These are phyloP conservation scores for Dalbergia cochinchinensis DNA, from an alignment of 306 rosid genomes.

Conservation along the genomic window DNA sequence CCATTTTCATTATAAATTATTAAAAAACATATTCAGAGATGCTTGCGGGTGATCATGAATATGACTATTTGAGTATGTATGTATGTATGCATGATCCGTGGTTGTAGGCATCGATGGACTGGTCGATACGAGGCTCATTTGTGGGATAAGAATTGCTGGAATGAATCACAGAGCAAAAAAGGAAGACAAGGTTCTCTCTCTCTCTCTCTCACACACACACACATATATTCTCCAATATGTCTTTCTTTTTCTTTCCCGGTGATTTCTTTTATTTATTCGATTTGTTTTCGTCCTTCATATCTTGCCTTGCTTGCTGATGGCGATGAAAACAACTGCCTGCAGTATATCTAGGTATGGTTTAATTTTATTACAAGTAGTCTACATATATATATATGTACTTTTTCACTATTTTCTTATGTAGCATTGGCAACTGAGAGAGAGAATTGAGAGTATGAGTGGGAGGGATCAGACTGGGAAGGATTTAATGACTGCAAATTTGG, in stretches of 20 bases:
- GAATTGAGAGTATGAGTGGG: neutral
- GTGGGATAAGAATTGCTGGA: conserved; percentile 90
- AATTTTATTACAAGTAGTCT: neutral
- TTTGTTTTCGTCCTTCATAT: neutral
- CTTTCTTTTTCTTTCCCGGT: too few relatives aligned
- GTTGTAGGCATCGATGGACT: conserved; percentile 82
- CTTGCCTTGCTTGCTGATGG: neutral
- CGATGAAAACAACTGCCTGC: conserved; percentile 48
- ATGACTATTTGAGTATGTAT: neutral
- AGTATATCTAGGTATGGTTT: conserved; percentile 74
- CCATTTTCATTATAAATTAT: too few relatives aligned
- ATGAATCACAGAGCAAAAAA: conserved; percentile 77
- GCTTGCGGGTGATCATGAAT: too few relatives aligned
- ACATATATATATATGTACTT: neutral
- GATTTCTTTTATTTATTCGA: neutral
- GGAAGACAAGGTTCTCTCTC: conserved; percentile 78
- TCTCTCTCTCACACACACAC: too few relatives aligned
- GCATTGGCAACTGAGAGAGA: neutral
- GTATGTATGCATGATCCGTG: too few relatives aligned
- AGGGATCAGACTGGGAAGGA: neutral
- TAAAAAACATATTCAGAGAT: too few relatives aligned
- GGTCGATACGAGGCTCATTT: conserved; percentile 90
- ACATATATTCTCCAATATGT: too few relatives aligned
- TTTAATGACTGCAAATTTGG: neutral
- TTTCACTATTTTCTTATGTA: neutral